These are phyloP conservation scores for Monascus purpureus DNA, from an alignment of 495 filamentous ascomycete species.

Conservation along the genomic window DNA sequence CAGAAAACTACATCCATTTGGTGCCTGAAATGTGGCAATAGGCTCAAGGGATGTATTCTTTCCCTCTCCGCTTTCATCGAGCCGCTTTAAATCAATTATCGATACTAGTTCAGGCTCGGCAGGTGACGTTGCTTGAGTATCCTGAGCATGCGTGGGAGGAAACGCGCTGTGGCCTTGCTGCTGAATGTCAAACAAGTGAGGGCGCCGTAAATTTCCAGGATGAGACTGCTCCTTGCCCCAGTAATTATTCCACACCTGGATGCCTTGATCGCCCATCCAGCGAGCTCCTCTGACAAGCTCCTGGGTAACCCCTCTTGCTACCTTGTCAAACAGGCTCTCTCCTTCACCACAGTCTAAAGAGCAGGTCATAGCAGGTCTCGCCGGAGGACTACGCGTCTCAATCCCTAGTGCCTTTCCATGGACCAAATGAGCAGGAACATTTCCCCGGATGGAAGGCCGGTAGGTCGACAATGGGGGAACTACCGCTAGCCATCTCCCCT, in stretches of 20 bases:
- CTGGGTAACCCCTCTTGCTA: constrained; percentile 78
- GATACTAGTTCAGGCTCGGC: constrained; percentile 72
- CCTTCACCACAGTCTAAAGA: constrained; percentile 64
- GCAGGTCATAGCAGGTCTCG: constrained; percentile 60
- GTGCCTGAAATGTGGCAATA: constrained; percentile 64
- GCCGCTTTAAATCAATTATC: constrained; percentile 62
- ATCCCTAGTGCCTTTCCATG: constrained; percentile 50
- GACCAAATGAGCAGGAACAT: constrained; percentile 24
- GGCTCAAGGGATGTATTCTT: constrained; percentile 38
- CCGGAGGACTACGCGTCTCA: constrained; percentile 54
- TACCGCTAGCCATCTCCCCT: constrained; percentile 71
- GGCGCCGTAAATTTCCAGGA: constrained; percentile 13
- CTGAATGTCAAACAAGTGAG: constrained; percentile 15
- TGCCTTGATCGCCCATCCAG: constrained; percentile 74
- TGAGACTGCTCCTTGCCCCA: constrained; percentile 53
- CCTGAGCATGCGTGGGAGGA: constrained; percentile 60
- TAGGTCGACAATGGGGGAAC: constrained; percentile 61
- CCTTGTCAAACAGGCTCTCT: constrained; percentile 69
- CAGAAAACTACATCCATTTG: constrained; percentile 79
- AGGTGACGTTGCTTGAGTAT: constrained; percentile 25
- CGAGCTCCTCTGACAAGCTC: constrained; percentile 78
- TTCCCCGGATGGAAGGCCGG: constrained; percentile 51
- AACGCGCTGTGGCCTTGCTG: constrained; percentile 34
- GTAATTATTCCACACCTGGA: constrained; percentile 80
- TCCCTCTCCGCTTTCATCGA: constrained; percentile 33